Evolutionary conservation across 768 basidiomycete species (phyloP).

Genomic region (Tremella mesenterica): DNA sequence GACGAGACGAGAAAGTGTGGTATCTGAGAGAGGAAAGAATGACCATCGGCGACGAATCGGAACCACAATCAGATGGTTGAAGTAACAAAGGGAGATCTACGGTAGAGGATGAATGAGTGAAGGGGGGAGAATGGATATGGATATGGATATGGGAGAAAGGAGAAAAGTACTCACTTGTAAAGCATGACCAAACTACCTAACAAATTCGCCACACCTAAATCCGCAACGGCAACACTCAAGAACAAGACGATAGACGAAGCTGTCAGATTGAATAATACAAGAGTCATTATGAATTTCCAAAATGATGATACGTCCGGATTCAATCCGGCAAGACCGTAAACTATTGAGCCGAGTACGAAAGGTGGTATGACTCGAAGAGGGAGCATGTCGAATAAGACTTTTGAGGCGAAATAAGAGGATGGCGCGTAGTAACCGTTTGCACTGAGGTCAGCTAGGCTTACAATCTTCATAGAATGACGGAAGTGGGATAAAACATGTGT

Average conservation of each 20-base stretch:
- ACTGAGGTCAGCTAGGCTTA: constrained; percentile 49
- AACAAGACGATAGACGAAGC: constrained; percentile 86
- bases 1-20: too few species aligned
- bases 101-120: too few species aligned
- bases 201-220: constrained; percentile 78
- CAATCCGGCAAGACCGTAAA: constrained; percentile 88
- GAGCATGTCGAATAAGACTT: constrained; percentile 93
- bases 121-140: not conserved
- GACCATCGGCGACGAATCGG: too few species aligned
- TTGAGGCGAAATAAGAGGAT: constrained; percentile 91
- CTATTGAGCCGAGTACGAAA: constrained; percentile 87
- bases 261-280: constrained; percentile 93
- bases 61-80: constrained; percentile 2
- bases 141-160: not conserved
- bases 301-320: constrained; percentile 81
- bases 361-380: constrained; percentile 91
- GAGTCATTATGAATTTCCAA: constrained; percentile 96
- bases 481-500: not conserved
- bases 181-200: constrained; percentile 95
- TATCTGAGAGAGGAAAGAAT: too few species aligned
- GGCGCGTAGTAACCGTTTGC: constrained; percentile 97
- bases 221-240: constrained; percentile 79
- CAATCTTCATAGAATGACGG: not conserved
- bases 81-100: not conserved
- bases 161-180: constrained; percentile 68